Evolutionary conservation across 768 basidiomycete species (phyloP).

Genomic region (Mycena epipterygia): DNA sequence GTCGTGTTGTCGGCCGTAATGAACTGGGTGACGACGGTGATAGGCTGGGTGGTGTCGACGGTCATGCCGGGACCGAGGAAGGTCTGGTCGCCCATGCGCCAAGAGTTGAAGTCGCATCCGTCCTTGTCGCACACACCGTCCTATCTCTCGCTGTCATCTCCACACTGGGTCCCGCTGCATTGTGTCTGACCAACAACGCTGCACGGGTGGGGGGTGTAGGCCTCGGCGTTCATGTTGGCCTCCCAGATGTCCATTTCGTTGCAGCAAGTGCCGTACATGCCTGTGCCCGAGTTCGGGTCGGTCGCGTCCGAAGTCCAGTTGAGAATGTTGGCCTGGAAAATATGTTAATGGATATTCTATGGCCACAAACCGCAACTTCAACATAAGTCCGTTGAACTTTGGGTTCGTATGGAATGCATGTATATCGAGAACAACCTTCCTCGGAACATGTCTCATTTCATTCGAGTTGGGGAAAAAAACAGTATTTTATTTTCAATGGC

Average conservation of each 20-base stretch:
- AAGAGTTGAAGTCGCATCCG: slow-evolving; percentile 76
- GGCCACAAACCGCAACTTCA: too few relatives aligned
- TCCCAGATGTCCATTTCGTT: slow-evolving; percentile 73
- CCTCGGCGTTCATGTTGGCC: slow-evolving; percentile 64
- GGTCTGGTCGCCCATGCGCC: slow-evolving; percentile 60
- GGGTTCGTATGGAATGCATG: too few relatives aligned
- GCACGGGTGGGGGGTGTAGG: slow-evolving; percentile 68
- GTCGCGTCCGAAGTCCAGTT: slow-evolving; percentile 55
- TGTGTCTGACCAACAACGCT: slow-evolving; percentile 47
- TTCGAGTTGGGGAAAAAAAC: too few relatives aligned
- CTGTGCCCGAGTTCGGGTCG: slow-evolving; percentile 62
- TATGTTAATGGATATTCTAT: too few relatives aligned
- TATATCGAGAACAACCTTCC: too few relatives aligned
- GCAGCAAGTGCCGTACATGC: slow-evolving; percentile 65
- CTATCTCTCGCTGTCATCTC: slow-evolving; percentile 51
- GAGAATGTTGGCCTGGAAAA: slow-evolving; percentile 64
- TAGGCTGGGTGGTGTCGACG: slow-evolving; percentile 63
- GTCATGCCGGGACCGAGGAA: slow-evolving; percentile 64
- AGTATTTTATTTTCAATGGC: too few relatives aligned
- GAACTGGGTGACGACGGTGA: slow-evolving; percentile 74
- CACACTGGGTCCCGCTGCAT: slow-evolving; percentile 61
- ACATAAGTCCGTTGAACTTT: too few relatives aligned
- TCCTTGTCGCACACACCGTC: slow-evolving; percentile 65
- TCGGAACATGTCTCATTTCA: too few relatives aligned
- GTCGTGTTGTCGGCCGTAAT: slow-evolving; percentile 46